These are phyloP conservation scores for Fraxinus greggii DNA, from an alignment of 305 asterid genomes.

Conservation along the genomic window DNA sequence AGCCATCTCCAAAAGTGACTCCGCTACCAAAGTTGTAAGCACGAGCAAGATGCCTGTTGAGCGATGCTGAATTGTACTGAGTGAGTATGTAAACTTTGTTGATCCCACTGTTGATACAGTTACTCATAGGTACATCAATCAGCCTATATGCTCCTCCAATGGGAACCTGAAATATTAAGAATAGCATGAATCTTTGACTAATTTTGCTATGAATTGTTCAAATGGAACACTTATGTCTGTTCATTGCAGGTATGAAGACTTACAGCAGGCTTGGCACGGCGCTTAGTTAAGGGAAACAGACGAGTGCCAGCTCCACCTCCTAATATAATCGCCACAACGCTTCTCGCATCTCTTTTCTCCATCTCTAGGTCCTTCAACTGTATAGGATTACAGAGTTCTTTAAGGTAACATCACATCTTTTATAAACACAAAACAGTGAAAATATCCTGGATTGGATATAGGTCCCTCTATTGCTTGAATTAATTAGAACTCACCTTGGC, in stretches of 20 bases:
- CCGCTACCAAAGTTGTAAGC: conserved; percentile 81
- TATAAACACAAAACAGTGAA: neutral
- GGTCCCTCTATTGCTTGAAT: conserved; percentile 1
- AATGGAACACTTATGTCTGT: neutral
- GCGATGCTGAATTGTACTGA: conserved; percentile 95
- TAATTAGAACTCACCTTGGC: conserved; percentile 59
- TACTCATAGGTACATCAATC: conserved; percentile 95
- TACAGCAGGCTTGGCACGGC: conserved; percentile 95
- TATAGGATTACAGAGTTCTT: neutral
- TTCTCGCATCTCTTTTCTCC: conserved; percentile 74
- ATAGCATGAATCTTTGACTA: neutral
- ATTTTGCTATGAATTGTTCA: neutral
- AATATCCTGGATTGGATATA: neutral
- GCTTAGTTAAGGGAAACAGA: conserved; percentile 89
- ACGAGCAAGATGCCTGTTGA: conserved; percentile 83
- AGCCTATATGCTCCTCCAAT: conserved; percentile 95
- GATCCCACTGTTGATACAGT: conserved; percentile 94
- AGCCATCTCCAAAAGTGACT: conserved; percentile 88
- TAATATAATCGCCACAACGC: conserved; percentile 78
- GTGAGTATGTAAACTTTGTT: conserved; percentile 91
- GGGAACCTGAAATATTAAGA: conserved; percentile 62
- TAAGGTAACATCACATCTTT: neutral
- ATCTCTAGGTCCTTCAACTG: conserved; percentile 71
- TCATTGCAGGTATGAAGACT: conserved; percentile 27
- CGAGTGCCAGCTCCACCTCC: conserved; percentile 99